These are phyloP conservation scores for Saccharomycopsis sp. DNA, from an alignment of 805 yeast genomes.

Conservation along the genomic window DNA sequence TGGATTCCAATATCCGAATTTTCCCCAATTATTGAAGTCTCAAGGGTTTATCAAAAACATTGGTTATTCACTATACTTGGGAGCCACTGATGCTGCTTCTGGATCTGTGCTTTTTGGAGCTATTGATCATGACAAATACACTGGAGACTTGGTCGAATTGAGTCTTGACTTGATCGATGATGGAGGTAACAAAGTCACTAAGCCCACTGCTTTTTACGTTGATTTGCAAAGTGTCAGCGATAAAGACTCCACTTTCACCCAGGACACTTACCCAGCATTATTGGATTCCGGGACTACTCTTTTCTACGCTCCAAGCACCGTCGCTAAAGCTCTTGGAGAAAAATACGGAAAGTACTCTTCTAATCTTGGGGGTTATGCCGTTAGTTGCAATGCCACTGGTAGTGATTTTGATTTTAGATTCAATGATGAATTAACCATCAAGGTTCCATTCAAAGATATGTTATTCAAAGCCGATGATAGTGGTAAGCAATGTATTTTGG, in stretches of 20 bases:
- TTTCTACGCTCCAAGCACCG: conserved; percentile 32
- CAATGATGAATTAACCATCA: conserved; percentile 53
- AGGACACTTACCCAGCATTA: conserved; percentile 28
- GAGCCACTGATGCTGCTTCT: conserved; percentile 21
- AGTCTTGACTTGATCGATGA: conserved; percentile 13
- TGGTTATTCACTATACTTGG: conserved; percentile 39
- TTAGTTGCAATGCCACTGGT: conserved; percentile 7
- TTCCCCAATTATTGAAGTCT: conserved; percentile 25
- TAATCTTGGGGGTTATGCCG: conserved; percentile 14
- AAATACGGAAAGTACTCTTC: conserved; percentile 30
- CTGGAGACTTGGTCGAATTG: conserved; percentile 31
- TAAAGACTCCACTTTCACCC: conserved; percentile 20
- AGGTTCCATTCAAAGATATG: conserved; percentile 34
- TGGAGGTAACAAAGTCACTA: conserved; percentile 6
- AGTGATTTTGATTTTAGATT: conserved; percentile 27
- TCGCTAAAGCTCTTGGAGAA: conserved; percentile 21
- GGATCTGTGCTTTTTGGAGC: conserved; percentile 45
- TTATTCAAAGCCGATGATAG: conserved; percentile 6
- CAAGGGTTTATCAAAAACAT: conserved; percentile 31
- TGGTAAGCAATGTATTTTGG: conserved; percentile 23
- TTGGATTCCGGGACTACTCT: conserved; percentile 36
- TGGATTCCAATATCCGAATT: conserved; percentile 23
- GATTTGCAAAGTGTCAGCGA: conserved; percentile 18
- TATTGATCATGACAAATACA: conserved; percentile 38
- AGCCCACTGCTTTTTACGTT: conserved; percentile 15